phyloP scores from a whole-genome alignment of 345 rosid species.

The Eucalyptus polybractea region DNA sequence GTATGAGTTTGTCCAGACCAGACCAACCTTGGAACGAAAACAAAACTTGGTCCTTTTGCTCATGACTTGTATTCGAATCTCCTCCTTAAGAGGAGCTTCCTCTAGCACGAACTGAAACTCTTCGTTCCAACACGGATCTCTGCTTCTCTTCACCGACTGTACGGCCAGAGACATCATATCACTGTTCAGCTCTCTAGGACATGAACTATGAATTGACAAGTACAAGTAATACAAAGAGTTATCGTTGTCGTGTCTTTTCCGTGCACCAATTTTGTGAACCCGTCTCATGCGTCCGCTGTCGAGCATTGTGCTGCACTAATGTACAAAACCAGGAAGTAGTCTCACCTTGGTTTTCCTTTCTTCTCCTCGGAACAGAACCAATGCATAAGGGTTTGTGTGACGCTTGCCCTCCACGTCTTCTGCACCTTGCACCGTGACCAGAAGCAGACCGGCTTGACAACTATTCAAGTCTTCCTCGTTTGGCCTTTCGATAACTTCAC shows the following conservation, averaged over 20 bases:
- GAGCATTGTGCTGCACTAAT: background rate
- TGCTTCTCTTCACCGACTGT: slow-evolving; percentile 22
- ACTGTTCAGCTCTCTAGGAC: background rate
- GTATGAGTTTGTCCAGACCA: background rate
- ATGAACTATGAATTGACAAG: background rate
- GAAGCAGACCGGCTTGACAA: slow-evolving; percentile 18
- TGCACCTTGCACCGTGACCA: slow-evolving; percentile 22
- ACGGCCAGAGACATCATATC: background rate
- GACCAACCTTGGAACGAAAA: slow-evolving; percentile 13
- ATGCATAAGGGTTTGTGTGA: slow-evolving; percentile 30
- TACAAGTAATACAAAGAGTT: background rate
- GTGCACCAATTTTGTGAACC: background rate
- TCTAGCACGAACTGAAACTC: slow-evolving; percentile 37
- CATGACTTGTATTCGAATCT: slow-evolving; percentile 21
- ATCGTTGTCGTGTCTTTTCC: background rate
- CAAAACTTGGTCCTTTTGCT: slow-evolving; percentile 13
- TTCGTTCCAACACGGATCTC: slow-evolving; percentile 46
- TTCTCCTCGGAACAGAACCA: slow-evolving; percentile 34
- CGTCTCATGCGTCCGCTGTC: background rate
- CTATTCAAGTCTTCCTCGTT: background rate
- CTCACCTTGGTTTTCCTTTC: slow-evolving; percentile 35
- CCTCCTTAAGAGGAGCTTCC: slow-evolving; percentile 28
- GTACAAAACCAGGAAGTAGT: background rate
- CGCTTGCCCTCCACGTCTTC: slow-evolving; percentile 34
- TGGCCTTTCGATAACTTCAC: background rate